phyloP scores from a whole-genome alignment of 2,329 filamentous ascomycete species.

The Aspergillus ochraceus region DNA sequence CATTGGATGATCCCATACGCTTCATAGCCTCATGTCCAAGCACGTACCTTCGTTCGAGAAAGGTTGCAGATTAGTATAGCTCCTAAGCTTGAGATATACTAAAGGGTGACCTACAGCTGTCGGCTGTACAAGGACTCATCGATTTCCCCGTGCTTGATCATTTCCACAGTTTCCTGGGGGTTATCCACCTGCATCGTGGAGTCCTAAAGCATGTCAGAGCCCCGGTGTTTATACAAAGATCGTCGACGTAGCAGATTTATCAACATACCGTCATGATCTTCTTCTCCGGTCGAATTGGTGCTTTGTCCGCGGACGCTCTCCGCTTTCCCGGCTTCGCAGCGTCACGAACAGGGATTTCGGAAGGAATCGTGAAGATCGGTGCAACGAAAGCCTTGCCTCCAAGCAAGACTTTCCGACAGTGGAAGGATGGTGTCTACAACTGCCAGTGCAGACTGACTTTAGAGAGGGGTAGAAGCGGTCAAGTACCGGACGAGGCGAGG shows the following conservation, averaged over 20 bases:
- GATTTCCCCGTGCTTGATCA: constrained; percentile 65
- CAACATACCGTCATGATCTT: constrained; percentile 53
- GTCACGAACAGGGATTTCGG: constrained; percentile 44
- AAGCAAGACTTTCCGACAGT: constrained; percentile 45
- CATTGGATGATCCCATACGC: constrained; percentile 94
- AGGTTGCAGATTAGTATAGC: constrained; percentile 1
- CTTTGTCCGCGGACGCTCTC: constrained; percentile 50
- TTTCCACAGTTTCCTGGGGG: constrained; percentile 57
- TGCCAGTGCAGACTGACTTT: constrained; percentile 26
- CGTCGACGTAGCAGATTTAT: not conserved
- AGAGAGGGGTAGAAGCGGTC: constrained; percentile 23
- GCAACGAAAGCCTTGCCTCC: constrained; percentile 40
- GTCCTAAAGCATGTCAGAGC: constrained; percentile 40
- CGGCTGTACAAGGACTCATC: constrained; percentile 68
- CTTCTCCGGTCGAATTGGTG: constrained; percentile 51
- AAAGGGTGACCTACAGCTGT: constrained; percentile 51
- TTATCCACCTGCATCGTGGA: constrained; percentile 63
- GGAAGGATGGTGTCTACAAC: constrained; percentile 20
- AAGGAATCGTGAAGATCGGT: constrained; percentile 42
- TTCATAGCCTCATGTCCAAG: constrained; percentile 89
- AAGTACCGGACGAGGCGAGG: constrained; percentile 10
- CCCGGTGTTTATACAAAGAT: not conserved
- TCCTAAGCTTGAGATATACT: constrained; percentile 2
- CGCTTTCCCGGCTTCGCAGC: constrained; percentile 53
- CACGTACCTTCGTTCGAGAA: constrained; percentile 52